Evolutionary conservation across 108 stramenopile genomes (phyloP).

Genomic region (Pseudonitzschia multiseries): DNA sequence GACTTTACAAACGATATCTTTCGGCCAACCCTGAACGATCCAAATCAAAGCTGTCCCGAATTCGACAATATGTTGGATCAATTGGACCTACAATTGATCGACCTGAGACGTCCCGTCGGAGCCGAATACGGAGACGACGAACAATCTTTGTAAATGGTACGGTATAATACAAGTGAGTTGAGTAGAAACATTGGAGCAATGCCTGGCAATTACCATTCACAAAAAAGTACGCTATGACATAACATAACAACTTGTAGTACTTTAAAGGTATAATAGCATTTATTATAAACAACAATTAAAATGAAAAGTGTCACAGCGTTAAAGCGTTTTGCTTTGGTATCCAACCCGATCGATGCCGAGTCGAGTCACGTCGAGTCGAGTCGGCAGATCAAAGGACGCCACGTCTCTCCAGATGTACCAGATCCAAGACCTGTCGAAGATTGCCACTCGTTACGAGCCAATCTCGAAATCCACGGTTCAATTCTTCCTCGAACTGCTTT

Average conservation of each 20-base stretch:
- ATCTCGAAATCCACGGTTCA: constrained; percentile 83
- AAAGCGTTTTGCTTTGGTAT: background rate
- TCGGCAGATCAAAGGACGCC: constrained; percentile 18
- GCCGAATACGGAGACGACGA: constrained; percentile 46
- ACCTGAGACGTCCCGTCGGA: constrained; percentile 30
- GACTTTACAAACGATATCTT: constrained; percentile 13
- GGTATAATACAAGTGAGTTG: too few relatives aligned
- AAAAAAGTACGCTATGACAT: background rate
- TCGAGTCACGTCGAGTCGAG: too few relatives aligned
- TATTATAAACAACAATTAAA: background rate
- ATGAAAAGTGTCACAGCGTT: too few relatives aligned
- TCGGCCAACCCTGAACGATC: background rate
- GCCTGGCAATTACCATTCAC: too few relatives aligned
- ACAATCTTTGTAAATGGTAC: constrained; percentile 40
- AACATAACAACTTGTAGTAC: background rate
- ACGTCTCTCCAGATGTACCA: constrained; percentile 78
- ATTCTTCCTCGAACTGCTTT: constrained; percentile 68
- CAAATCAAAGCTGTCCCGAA: constrained; percentile 6
- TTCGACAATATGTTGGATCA: constrained; percentile 30
- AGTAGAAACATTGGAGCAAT: too few relatives aligned
- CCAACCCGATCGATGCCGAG: too few relatives aligned
- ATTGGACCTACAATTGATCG: constrained; percentile 38
- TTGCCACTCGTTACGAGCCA: constrained; percentile 93
- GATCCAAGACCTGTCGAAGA: constrained; percentile 88
- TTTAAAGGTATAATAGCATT: background rate